Base-by-base conservation (phyloP, 1,284 basidiomycete species). In the Malassezia vespertilionis region DNA sequence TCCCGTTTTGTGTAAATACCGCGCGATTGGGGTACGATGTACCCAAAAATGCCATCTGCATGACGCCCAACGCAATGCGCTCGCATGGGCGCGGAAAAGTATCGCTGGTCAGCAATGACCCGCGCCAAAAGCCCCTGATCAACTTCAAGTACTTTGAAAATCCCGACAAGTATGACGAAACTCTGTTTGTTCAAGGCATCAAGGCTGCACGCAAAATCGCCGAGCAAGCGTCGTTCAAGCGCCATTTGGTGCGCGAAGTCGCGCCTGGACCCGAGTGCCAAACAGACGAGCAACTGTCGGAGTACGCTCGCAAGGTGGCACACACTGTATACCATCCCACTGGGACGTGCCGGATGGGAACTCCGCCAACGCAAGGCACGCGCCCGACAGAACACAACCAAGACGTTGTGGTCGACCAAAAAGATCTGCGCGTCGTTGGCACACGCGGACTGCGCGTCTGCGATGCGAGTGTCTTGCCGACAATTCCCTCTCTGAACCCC, bases 111-210 rank as follows among this genome's bases (percentile, higher is more conserved):
- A 74, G 73, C 2, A 57, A 56, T 26, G 71, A 78, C 56, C 75
- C 76, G 0, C 37, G 47, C 5, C 69, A 62, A 12, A 68, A 75
- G 27, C 76, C 77, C 0, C 66, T 69, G 17, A 69, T 78, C 21
- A 75, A 79, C 53, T 76, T 77, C 32, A 72, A 72, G 38, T 76
- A 76, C 60, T 77, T 78, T 57, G 75, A 69, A 40, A 70, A 72
- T 43, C 44, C 75, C 38, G 65, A 76, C 33, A 66, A 72, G 41
- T 73, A 77, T 57, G 77, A 78, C 69, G 61, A 66, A 60, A 56
- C 69, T 26, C 59, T 76, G 10, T 59, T 78, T 40, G 65, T 78
- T 18, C 76, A 79, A 56, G 72, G 73, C 18, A 64, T 78, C 54
- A 80, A 80, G 54, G 77, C 75, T 52, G 71, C 72, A 4, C 63